These are phyloP conservation scores for Agaricus subrufescens DNA, from an alignment of 768 basidiomycete species.

Conservation along the genomic window DNA sequence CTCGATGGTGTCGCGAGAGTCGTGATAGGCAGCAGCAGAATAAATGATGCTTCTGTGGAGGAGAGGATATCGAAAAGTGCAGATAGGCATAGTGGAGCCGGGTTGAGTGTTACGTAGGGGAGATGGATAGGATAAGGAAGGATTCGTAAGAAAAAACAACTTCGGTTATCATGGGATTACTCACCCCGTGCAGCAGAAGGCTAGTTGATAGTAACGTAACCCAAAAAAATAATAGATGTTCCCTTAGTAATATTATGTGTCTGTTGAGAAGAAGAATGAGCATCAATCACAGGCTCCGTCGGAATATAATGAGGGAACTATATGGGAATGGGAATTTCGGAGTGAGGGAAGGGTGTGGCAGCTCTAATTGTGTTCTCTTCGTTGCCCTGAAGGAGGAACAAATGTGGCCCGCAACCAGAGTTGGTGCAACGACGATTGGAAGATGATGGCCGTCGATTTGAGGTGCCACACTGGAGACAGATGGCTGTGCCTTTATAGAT, in stretches of 20 bases:
- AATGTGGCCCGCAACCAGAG: neutral
- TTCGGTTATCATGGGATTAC: neutral
- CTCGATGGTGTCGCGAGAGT: neutral
- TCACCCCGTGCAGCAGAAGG: slow-evolving; percentile 1
- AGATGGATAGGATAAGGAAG: neutral
- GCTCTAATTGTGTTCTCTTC: neutral
- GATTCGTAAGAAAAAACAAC: slow-evolving; percentile 4
- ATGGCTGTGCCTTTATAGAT: neutral
- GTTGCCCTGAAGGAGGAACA: neutral
- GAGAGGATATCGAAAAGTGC: neutral
- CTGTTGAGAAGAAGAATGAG: neutral
- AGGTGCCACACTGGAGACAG: neutral
- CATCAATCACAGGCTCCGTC: neutral
- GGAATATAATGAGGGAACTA: no score
- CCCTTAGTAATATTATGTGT: neutral
- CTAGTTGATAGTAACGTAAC: neutral
- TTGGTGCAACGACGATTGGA: neutral
- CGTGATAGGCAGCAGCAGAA: slow-evolving; percentile 5
- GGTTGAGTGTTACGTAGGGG: neutral
- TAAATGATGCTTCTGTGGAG: slow-evolving; percentile 6
- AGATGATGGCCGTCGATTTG: slow-evolving; percentile 3
- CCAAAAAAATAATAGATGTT: neutral
- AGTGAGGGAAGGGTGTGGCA: neutral
- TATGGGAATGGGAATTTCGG: neutral
- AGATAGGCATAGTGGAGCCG: neutral